Conservation (phyloP, 1,139 yeast species). For the Suhomyces ambrosiae region DNA sequence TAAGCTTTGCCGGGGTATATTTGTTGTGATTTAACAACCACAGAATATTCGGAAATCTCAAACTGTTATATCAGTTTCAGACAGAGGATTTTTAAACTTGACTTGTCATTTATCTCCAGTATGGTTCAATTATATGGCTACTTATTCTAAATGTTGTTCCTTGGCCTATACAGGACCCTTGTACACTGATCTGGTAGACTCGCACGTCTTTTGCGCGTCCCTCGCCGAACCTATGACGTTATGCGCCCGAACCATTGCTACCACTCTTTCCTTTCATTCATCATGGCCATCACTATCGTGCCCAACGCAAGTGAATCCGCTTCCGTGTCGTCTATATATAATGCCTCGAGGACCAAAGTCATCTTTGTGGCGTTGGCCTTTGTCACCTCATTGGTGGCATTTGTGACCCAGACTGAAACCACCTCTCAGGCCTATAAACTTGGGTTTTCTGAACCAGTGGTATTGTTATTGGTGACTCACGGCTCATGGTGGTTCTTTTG, state of each 20-base stretch:
- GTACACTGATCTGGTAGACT: neutral
- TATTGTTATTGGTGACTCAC: conserved; percentile 70
- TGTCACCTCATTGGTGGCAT: conserved; percentile 59
- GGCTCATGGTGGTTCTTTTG: conserved; percentile 77
- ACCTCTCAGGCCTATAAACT: conserved; percentile 69
- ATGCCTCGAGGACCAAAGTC: conserved; percentile 38
- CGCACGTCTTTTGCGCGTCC: conserved; percentile 1
- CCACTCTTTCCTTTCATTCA: conserved; percentile 1
- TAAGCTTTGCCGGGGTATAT: too few relatives aligned
- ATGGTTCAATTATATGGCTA: too few relatives aligned
- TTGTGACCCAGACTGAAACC: conserved; percentile 78
- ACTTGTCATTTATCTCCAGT: too few relatives aligned
- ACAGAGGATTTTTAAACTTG: too few relatives aligned
- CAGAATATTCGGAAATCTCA: too few relatives aligned
- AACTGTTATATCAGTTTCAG: too few relatives aligned
- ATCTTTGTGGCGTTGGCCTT: conserved; percentile 60
- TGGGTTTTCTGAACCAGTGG: conserved; percentile 69
- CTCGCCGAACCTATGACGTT: conserved; percentile 2
- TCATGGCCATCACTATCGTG: conserved; percentile 18
- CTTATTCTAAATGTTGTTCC: too few relatives aligned
- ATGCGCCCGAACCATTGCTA: conserved; percentile 2
- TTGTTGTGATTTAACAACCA: too few relatives aligned
- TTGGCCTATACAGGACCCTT: conserved; percentile 1
- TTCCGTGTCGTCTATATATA: conserved; percentile 16
- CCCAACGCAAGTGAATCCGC: conserved; percentile 13